phyloP scores from a whole-genome alignment of 2,329 filamentous ascomycete species.

The Purpureocillium lavendulum region DNA sequence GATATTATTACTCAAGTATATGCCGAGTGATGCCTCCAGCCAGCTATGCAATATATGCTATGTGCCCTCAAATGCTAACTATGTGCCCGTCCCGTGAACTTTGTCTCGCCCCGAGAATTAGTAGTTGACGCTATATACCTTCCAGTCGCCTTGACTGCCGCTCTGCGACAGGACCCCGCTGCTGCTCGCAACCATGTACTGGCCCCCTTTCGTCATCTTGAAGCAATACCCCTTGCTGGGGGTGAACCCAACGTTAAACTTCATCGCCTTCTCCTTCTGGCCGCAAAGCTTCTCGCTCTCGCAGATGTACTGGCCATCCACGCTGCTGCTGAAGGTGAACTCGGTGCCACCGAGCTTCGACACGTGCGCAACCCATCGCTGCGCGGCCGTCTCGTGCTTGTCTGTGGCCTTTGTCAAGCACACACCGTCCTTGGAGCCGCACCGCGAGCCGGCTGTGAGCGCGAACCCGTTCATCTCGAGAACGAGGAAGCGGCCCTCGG shows the following conservation, averaged over 20 bases:
- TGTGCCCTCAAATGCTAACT: too few relatives aligned
- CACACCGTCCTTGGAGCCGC: slow-evolving; percentile 14
- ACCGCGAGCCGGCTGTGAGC: slow-evolving; percentile 19
- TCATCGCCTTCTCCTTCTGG: slow-evolving; percentile 3
- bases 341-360: slow-evolving; percentile 13
- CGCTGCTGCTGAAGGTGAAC: slow-evolving; percentile 17
- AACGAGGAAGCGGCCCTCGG: slow-evolving; percentile 45
- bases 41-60: too few relatives aligned
- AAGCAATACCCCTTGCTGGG: slow-evolving; percentile 12
- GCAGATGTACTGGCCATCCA: slow-evolving; percentile 13
- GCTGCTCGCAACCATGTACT: slow-evolving; percentile 1
- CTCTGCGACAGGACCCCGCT: not conserved
- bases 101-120: not conserved
- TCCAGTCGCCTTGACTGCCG: not conserved
- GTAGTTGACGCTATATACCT: slow-evolving; percentile 7
- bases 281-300: slow-evolving; percentile 2
- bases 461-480: slow-evolving; percentile 38
- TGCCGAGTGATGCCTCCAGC: too few relatives aligned
- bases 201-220: slow-evolving; percentile 2
- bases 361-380: slow-evolving; percentile 43
- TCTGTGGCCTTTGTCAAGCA: not conserved
- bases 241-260: slow-evolving; percentile 11
- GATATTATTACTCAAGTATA: too few relatives aligned
- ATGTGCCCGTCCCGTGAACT: too few relatives aligned
- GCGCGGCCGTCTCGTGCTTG: slow-evolving; percentile 28